Evolutionary conservation across 805 yeast species (phyloP), one percentile per base, ranked within the genome.

Genomic region (Schwanniomyces vanrijiae): DNA sequence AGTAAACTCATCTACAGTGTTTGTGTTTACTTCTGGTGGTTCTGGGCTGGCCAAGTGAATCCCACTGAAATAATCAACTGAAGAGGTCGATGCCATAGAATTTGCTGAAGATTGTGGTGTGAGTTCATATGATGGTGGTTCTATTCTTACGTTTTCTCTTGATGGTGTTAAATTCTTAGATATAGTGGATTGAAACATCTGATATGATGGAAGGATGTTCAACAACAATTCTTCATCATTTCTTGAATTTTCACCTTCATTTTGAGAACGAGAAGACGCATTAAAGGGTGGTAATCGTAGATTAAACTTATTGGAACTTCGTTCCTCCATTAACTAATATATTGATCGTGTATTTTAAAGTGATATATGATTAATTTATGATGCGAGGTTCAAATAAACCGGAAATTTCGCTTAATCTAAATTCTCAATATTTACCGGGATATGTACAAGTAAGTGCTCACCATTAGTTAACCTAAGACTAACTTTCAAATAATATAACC

Each of bases 131-230:
- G 55, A 47, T 8, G 76, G 76, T 4, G 73, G 75, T 31, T 58
- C 66, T 2, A 58, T 50, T 35, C 62, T 46, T 22, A 53, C 37
- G 39, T 65, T 60, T 26, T 67, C 66, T 0, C 50, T 48, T 14
- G 62, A 56, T 9, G 75, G 73, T 8, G 65, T 61, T 43, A 69
- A 56, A 44, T 58, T 61, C 43, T 66, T 68, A 18, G 73, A 66
- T 37, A 71, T 61, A 3, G 72, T 69, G 14, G 70, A 62, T 50
- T 65, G 68, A 48, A 63, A 66, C 75, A 71, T 69, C 26, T 65
- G 68, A 50, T 71, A 71, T 3, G 74, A 68, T 3, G 76, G 76
- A 16, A 71, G 56, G 38, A 71, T 71, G 44, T 65, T 68, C 40
- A 69, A 55, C 41, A 71, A 53, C 21, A 59, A 24, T 14, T 24